Percentiles rank a stretch among this genome's conserved stretches.
These are phyloP conservation scores for Beverwykella pulmonaria DNA, from an alignment of 495 filamentous ascomycete species.

Conservation along the genomic window DNA sequence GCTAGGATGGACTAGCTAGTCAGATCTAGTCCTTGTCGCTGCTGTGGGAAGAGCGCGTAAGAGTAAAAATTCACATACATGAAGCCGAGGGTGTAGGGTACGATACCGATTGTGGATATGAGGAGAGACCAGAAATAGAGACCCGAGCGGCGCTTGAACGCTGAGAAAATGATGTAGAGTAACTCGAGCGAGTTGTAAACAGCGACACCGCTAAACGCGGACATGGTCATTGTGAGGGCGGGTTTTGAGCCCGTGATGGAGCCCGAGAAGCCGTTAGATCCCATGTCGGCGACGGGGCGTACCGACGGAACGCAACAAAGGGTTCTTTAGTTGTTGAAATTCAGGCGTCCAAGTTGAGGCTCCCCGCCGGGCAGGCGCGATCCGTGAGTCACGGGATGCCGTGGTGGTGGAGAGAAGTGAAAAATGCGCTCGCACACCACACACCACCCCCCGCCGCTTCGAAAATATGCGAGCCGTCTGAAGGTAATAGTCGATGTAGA, in stretches of 20 bases:
- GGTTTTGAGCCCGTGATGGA: neutral
- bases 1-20: no score
- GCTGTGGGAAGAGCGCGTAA: no score
- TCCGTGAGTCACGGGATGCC: no score
- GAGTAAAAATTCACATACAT: neutral
- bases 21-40: no score
- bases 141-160: constrained; percentile 12
- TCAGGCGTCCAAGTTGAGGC: no score
- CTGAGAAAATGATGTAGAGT: constrained; percentile 6
- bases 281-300: neutral
- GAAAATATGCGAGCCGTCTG: no score
- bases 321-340: no score
- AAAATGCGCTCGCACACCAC: no score
- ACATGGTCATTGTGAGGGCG: constrained; percentile 10
- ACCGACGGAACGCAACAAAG: neutral
- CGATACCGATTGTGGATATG: constrained; percentile 11
- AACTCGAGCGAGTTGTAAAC: constrained; percentile 30
- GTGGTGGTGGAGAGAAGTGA: no score
- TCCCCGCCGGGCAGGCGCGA: no score
- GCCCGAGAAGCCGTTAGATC: neutral
- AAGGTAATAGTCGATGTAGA: no score
- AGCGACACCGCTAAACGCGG: constrained; percentile 12
- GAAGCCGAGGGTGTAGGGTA: constrained; percentile 13
- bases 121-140: constrained; percentile 28
- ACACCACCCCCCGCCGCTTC: no score